phyloP scores from a whole-genome alignment of 768 basidiomycete species.

The Termitomyces eurrhizus region DNA sequence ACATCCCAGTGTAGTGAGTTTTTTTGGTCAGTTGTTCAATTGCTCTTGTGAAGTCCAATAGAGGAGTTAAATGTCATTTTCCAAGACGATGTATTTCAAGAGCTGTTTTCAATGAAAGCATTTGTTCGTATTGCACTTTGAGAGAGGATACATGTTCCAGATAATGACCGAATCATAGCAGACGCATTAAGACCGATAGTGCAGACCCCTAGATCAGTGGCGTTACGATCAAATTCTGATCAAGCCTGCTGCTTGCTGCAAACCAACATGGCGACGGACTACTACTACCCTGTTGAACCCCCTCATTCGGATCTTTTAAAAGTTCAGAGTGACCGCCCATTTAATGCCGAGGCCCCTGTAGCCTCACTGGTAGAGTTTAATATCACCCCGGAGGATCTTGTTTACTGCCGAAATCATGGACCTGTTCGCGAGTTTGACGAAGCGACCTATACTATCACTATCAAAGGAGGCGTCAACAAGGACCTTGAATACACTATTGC shows the following conservation, averaged over 20 bases:
- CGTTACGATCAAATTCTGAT: conserved; percentile 13
- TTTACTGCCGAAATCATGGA: conserved; percentile 73
- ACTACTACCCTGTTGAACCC: conserved; percentile 45
- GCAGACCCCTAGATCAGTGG: background rate
- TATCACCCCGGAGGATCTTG: conserved; percentile 58
- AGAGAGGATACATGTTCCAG: conserved; percentile 43
- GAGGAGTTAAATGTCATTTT: conserved; percentile 29
- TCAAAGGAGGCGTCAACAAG: conserved; percentile 31
- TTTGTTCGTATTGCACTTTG: conserved; percentile 50
- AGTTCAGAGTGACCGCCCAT: conserved; percentile 46
- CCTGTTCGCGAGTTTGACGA: conserved; percentile 49
- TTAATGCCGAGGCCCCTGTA: conserved; percentile 67
- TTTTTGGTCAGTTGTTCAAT: conserved; percentile 27
- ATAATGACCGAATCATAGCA: conserved; percentile 35
- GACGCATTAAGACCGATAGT: conserved; percentile 30
- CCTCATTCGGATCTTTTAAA: conserved; percentile 42
- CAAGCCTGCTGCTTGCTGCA: conserved; percentile 4
- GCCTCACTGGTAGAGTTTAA: conserved; percentile 53
- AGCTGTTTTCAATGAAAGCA: conserved; percentile 44
- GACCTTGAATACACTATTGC: conserved; percentile 31
- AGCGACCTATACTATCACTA: conserved; percentile 35
- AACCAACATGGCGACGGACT: conserved; percentile 44
- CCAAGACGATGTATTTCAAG: conserved; percentile 46
- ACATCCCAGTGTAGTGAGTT: conserved; percentile 19
- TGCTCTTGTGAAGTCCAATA: conserved; percentile 42